Percentiles rank a stretch among this genome's conserved stretches.
These are phyloP conservation scores for Plenodomus lindquistii DNA, from an alignment of 2,329 filamentous ascomycete genomes.

Conservation along the genomic window DNA sequence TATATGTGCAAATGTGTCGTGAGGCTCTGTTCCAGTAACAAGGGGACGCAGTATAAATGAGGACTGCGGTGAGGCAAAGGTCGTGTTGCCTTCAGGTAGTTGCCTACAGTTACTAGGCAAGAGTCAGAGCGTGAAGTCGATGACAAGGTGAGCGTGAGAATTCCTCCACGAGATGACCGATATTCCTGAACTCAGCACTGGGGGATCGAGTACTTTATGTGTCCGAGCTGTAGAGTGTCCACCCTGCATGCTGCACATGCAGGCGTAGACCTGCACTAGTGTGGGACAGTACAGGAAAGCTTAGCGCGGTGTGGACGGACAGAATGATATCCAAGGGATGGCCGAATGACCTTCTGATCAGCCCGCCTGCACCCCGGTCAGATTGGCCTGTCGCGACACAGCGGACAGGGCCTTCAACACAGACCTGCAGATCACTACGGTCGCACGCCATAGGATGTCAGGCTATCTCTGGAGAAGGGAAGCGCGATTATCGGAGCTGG, in stretches of 20 bases:
- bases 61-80: slow-evolving; percentile 30
- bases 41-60: slow-evolving; percentile 32
- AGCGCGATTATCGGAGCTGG: slow-evolving; percentile 21
- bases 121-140: slow-evolving; percentile 16
- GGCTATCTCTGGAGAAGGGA: slow-evolving; percentile 16
- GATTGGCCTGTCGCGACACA: slow-evolving; percentile 29
- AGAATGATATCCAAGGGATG: slow-evolving; percentile 34
- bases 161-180: slow-evolving; percentile 29
- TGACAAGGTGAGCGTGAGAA: slow-evolving; percentile 11
- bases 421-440: slow-evolving; percentile 36
- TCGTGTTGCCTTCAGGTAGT: slow-evolving; percentile 10
- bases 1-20: slow-evolving; percentile 40
- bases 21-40: slow-evolving; percentile 31
- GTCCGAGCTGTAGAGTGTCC: slow-evolving; percentile 20
- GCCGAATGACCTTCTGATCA: slow-evolving; percentile 31
- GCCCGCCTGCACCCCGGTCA: slow-evolving; percentile 33
- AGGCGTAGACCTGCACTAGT: slow-evolving; percentile 31
- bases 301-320: slow-evolving; percentile 39
- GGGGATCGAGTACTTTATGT: slow-evolving; percentile 39
- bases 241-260: slow-evolving; percentile 27
- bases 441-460: slow-evolving; percentile 16
- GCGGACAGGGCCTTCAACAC: slow-evolving; percentile 35
- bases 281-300: slow-evolving; percentile 41
- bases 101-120: slow-evolving; percentile 28
- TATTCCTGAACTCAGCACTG: slow-evolving; percentile 13